Evolutionary conservation across 768 basidiomycete genomes (phyloP), one percentile per base, ranked within the genome.

Genomic region (Kwoniella dendrophila): DNA sequence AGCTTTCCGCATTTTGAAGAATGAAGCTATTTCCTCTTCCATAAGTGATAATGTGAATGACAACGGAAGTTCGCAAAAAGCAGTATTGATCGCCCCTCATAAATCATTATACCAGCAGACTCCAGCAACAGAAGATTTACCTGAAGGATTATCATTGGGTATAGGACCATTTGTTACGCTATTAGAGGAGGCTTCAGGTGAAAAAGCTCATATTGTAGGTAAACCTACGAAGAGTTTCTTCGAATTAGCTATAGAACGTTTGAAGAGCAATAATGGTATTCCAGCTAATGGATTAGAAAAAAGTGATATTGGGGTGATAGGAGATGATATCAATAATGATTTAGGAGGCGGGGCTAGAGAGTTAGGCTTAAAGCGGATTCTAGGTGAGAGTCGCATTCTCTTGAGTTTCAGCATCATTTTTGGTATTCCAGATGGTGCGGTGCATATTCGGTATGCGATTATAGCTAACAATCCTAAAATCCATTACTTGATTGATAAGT

Each of bases 161-260:
- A 86, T 87, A 0, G 88, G 88, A 0, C 86, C 88, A 2, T 90
- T 89, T 68, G 83, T 89, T 18, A 75, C 81, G 1, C 87, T 85
- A 0, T 81, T 89, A 14, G 87, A 89, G 69, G 74, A 79, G 16
- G 86, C 87, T 0, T 63, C 83, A 0, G 83, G 81, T 0, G 71
- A 79, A 34, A 64, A 81, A 11, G 85, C 87, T 0, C 81, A 81
- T 45, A 79, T 86, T 20, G 83, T 89, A 4, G 88, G 88, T 1
- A 89, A 89, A 70, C 88, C 88, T 0, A 82, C 82, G 0, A 79
- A 79, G 16, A 67, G 77, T 0, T 89, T 89, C 70, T 89, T 87
- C 66, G 80, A 86, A 61, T 78, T 83, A 8, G 85, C 85, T 12
- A 81, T 89, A 41, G 68, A 72, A 27, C 82, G 84, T 68, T 78